phyloP scores from a whole-genome alignment of 208 protist species.

The Crithidia mellificae region DNA sequence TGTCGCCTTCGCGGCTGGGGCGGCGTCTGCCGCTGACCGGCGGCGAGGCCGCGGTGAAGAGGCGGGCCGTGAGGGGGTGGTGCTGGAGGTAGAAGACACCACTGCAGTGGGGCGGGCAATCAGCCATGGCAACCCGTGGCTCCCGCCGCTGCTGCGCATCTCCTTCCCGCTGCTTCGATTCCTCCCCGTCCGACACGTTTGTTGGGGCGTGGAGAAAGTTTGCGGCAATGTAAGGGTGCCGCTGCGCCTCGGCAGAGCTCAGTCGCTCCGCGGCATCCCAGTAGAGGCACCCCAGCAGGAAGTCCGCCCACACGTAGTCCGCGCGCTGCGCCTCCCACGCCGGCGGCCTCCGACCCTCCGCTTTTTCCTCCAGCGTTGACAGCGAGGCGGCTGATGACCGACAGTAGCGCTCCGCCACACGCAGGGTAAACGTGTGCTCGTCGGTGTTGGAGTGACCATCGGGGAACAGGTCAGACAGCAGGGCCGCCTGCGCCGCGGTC shows the following conservation, averaged over 20 bases:
- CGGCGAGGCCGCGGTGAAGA: conserved; percentile 1
- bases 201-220: conserved; percentile 4
- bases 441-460: neutral
- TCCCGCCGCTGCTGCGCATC: too few relatives aligned
- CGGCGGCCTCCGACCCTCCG: too few relatives aligned
- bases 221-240: conserved; percentile 51
- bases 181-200: neutral
- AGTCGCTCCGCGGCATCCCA: conserved; percentile 67
- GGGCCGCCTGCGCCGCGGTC: conserved; percentile 27
- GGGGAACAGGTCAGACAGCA: conserved; percentile 24
- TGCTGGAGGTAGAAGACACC: conserved; percentile 45
- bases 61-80: conserved; percentile 40
- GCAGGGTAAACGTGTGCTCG: conserved; percentile 20
- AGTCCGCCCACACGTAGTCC: conserved; percentile 37
- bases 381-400: neutral
- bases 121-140: neutral
- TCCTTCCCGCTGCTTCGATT: neutral
- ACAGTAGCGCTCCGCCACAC: neutral
- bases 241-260: conserved; percentile 48
- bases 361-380: neutral
- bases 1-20: neutral
- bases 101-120: conserved; percentile 19
- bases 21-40: neutral
- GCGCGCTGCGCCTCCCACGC: neutral
- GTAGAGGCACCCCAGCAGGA: conserved; percentile 58